phyloP scores from a whole-genome alignment of 371 early-diverging fungal genomes.

The Mortierella sp. region DNA sequence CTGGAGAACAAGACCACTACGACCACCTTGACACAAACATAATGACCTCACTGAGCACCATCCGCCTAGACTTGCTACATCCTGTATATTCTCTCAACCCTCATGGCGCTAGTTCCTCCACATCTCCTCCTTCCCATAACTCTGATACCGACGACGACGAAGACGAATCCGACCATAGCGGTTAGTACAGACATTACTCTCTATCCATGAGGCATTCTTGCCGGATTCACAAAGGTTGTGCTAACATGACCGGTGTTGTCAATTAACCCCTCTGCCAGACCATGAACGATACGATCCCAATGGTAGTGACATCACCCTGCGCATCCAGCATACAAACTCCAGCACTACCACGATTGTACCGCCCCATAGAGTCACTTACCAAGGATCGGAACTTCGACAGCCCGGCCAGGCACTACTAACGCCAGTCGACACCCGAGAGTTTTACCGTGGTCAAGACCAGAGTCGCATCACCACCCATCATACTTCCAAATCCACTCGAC shows the following conservation, averaged over 20 bases:
- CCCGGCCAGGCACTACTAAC: slow-evolving; percentile 7
- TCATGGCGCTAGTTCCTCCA: background rate
- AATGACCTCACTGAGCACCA: slow-evolving; percentile 23
- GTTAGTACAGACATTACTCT: background rate
- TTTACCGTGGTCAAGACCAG: background rate
- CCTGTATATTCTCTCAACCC: slow-evolving; percentile 2
- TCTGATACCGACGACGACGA: background rate
- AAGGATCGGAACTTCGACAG: too few relatives aligned
- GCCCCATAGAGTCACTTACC: too few relatives aligned
- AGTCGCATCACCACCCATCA: background rate
- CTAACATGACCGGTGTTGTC: too few relatives aligned
- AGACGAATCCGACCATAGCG: background rate
- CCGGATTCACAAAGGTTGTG: too few relatives aligned
- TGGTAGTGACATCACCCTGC: slow-evolving; percentile 5
- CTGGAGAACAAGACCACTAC: background rate
- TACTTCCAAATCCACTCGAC: background rate
- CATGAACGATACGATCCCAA: background rate
- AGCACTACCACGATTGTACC: too few relatives aligned
- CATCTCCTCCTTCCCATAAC: slow-evolving; percentile 1
- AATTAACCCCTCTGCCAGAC: too few relatives aligned
- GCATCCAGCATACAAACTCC: background rate
- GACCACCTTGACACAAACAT: background rate
- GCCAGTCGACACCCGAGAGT: slow-evolving; percentile 1
- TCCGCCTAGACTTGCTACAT: slow-evolving; percentile 8
- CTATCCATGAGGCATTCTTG: too few relatives aligned